These are phyloP conservation scores for Filobasidium floriforme DNA, from an alignment of 768 basidiomycete genomes.

Conservation along the genomic window DNA sequence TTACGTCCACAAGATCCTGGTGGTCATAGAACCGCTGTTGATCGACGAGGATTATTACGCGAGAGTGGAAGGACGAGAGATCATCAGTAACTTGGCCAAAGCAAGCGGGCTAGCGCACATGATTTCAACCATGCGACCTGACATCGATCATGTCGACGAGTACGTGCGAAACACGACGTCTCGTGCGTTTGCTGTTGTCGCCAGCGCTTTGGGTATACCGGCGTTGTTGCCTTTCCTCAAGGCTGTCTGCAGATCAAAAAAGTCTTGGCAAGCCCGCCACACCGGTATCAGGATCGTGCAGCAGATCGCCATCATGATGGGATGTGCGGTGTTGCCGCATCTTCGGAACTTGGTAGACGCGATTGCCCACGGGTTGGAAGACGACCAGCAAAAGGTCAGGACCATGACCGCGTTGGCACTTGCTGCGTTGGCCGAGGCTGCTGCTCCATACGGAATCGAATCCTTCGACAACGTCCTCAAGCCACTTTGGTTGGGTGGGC, in stretches of 20 bases:
- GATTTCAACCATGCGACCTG: constrained; percentile 99
- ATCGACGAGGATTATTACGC: constrained; percentile 82
- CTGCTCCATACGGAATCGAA: constrained; percentile 98
- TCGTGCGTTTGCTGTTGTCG: constrained; percentile 96
- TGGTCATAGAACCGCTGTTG: constrained; percentile 96
- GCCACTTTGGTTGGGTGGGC: constrained; percentile 87
- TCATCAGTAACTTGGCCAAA: constrained; percentile 96
- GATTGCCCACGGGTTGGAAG: constrained; percentile 82
- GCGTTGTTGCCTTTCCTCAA: constrained; percentile 95
- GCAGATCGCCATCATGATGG: constrained; percentile 99
- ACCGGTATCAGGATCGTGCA: constrained; percentile 99
- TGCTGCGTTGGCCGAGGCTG: constrained; percentile 91
- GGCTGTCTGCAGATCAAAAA: constrained; percentile 96
- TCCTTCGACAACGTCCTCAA: constrained; percentile 97
- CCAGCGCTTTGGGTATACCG: constrained; percentile 95
- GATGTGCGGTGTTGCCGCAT: constrained; percentile 94
- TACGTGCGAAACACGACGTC: constrained; percentile 99
- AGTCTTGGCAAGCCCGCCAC: constrained; percentile 99
- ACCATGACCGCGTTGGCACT: constrained; percentile 90
- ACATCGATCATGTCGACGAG: constrained; percentile 98
- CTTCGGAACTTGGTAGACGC: constrained; percentile 93
- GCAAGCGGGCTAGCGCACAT: constrained; percentile 98
- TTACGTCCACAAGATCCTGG: constrained; percentile 98
- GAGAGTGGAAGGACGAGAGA: constrained; percentile 96
- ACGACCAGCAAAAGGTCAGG: constrained; percentile 91